Percentiles rank a stretch among this genome's conserved stretches.
Evolutionary conservation across 2,329 filamentous ascomycete species (phyloP).

Genomic region (Orbilia quercus): DNA sequence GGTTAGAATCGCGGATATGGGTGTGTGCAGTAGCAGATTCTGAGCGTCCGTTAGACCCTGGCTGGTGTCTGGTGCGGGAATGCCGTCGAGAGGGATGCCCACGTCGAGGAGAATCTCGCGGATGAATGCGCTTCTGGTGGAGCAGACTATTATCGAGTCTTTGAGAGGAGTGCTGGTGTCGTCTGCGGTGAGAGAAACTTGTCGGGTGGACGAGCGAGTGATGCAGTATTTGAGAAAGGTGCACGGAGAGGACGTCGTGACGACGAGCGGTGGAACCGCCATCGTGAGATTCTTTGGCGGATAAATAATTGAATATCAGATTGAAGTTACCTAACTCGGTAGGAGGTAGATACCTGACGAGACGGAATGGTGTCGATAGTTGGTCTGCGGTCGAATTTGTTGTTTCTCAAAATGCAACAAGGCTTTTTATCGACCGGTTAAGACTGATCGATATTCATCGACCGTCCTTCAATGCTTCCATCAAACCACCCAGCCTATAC

Average conservation of each 20-base stretch:
- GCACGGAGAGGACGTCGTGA: constrained; percentile 21
- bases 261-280: constrained; percentile 11
- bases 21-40: constrained; percentile 24
- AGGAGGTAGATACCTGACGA: background rate
- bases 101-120: constrained; percentile 45
- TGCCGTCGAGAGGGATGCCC: constrained; percentile 17
- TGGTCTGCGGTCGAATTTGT: constrained; percentile 21
- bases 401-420: constrained; percentile 39
- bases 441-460: background rate
- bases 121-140: constrained; percentile 36
- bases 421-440: background rate
- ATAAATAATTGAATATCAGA: background rate
- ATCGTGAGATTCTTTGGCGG: background rate
- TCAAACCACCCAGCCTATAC: background rate
- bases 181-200: background rate
- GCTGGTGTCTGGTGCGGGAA: constrained; percentile 6
- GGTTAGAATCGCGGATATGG: constrained; percentile 27
- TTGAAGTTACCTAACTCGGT: too few relatives aligned
- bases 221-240: constrained; percentile 41
- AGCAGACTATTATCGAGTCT: constrained; percentile 46
- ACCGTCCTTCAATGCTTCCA: background rate
- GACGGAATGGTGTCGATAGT: background rate
- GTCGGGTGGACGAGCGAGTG: constrained; percentile 27
- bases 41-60: constrained; percentile 19
- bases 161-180: constrained; percentile 8